Evolutionary conservation across 2,329 filamentous ascomycete genomes (phyloP).

Genomic region (Esteya vermicola): DNA sequence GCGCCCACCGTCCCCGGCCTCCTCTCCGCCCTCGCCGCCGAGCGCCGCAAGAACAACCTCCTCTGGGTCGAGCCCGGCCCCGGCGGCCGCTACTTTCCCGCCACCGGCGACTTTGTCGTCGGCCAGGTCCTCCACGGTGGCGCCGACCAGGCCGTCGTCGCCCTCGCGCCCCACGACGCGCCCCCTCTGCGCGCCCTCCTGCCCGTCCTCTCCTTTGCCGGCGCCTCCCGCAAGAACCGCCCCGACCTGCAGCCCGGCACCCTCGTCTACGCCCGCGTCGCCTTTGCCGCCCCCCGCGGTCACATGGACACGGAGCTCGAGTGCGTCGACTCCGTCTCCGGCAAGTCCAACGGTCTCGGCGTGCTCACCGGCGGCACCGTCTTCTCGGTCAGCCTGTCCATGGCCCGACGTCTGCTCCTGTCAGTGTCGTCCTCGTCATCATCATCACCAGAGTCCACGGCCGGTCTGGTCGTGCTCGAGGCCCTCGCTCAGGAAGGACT

Average conservation of each 20-base stretch:
- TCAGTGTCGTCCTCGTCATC: slow-evolving; percentile 37
- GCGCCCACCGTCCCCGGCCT: slow-evolving; percentile 53
- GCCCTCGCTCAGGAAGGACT: slow-evolving; percentile 63
- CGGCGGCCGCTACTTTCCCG: slow-evolving; percentile 55
- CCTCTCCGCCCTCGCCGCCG: slow-evolving; percentile 51
- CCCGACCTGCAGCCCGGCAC: slow-evolving; percentile 62
- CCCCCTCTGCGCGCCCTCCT: slow-evolving; percentile 45
- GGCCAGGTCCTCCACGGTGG: slow-evolving; percentile 67
- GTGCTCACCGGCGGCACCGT: slow-evolving; percentile 73
- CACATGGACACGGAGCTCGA: slow-evolving; percentile 85
- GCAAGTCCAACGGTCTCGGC: slow-evolving; percentile 78
- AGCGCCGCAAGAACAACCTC: slow-evolving; percentile 60
- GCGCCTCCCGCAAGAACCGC: slow-evolving; percentile 80
- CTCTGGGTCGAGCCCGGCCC: slow-evolving; percentile 64
- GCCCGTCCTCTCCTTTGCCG: slow-evolving; percentile 84
- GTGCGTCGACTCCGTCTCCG: slow-evolving; percentile 74
- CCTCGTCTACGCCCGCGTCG: slow-evolving; percentile 78
- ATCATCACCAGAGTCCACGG: too few relatives aligned
- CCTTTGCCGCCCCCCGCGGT: slow-evolving; percentile 58
- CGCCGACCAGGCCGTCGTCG: slow-evolving; percentile 66
- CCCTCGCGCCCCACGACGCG: slow-evolving; percentile 50
- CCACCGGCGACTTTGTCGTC: slow-evolving; percentile 74
- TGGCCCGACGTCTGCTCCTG: slow-evolving; percentile 68
- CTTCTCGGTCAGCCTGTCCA: slow-evolving; percentile 63
- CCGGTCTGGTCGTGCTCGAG: slow-evolving; percentile 59